Conservation (phyloP, 1,284 basidiomycete genomes). For the Apiotrichum akiyoshidainum region DNA sequence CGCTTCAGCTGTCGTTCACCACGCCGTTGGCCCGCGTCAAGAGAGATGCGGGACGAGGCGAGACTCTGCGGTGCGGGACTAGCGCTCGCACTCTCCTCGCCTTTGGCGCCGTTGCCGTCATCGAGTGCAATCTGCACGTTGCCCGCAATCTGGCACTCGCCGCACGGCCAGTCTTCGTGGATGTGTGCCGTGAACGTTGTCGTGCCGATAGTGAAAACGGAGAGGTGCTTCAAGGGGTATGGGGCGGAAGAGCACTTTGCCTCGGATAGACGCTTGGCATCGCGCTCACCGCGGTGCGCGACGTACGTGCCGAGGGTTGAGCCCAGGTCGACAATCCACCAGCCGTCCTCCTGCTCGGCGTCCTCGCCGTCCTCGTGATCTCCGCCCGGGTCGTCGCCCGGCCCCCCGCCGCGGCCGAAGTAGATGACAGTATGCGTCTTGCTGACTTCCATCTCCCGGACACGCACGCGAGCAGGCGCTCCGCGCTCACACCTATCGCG, state of each 20-base stretch:
- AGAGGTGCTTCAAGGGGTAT: slow-evolving; percentile 29
- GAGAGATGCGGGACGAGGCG: neutral
- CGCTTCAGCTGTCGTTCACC: slow-evolving; percentile 17
- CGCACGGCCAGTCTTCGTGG: slow-evolving; percentile 48
- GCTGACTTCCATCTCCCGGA: slow-evolving; percentile 50
- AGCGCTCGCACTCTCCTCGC: neutral
- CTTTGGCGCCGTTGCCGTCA: slow-evolving; percentile 18
- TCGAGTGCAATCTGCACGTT: slow-evolving; percentile 39
- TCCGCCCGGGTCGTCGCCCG: too few relatives aligned
- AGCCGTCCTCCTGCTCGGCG: slow-evolving; percentile 24
- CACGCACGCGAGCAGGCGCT: slow-evolving; percentile 33
- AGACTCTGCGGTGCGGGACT: neutral
- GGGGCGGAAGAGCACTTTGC: slow-evolving; percentile 40
- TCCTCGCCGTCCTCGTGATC: slow-evolving; percentile 9
- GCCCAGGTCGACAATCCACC: slow-evolving; percentile 48
- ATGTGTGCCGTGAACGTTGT: slow-evolving; percentile 44
- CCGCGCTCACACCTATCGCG: slow-evolving; percentile 40
- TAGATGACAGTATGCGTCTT: slow-evolving; percentile 47
- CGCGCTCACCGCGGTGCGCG: slow-evolving; percentile 16
- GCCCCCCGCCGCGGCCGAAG: slow-evolving; percentile 6
- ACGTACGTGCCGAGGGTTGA: slow-evolving; percentile 49
- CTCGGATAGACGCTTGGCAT: slow-evolving; percentile 24
- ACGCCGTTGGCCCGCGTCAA: slow-evolving; percentile 3
- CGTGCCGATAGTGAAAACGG: slow-evolving; percentile 34
- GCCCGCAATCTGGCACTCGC: slow-evolving; percentile 33